A percentile compares a stretch with the other conserved stretches of the same genome.
These are phyloP conservation scores for Chalciporus piperatus DNA, from an alignment of 768 basidiomycete species.

Conservation along the genomic window DNA sequence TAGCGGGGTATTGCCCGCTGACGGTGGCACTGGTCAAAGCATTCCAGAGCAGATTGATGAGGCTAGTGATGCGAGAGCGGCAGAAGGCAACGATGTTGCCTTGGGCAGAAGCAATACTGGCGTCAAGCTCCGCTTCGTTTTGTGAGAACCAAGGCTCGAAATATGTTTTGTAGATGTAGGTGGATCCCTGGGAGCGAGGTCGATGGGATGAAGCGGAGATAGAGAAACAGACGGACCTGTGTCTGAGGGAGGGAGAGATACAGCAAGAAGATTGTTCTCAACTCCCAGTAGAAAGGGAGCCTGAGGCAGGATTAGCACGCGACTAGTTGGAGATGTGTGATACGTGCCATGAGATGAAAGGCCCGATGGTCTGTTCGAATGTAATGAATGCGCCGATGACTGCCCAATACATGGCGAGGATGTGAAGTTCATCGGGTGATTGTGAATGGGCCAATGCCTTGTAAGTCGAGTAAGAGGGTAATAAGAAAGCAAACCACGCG, in stretches of 20 bases:
- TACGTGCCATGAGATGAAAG: constrained; percentile 63
- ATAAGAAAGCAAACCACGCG: constrained; percentile 68
- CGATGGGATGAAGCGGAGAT: constrained; percentile 1
- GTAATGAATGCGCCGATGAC: constrained; percentile 59
- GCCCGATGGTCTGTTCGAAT: constrained; percentile 60
- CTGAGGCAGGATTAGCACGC: constrained; percentile 34
- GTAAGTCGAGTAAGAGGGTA: constrained; percentile 64
- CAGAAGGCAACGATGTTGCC: constrained; percentile 52
- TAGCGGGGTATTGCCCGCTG: constrained; percentile 23
- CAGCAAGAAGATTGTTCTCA: constrained; percentile 64
- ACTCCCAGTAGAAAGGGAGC: constrained; percentile 77
- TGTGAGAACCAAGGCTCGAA: constrained; percentile 57
- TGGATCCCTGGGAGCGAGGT: constrained; percentile 52
- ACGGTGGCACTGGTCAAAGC: constrained; percentile 41
- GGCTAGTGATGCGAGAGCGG: constrained; percentile 45
- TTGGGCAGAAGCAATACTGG: constrained; percentile 53
- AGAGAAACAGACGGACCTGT: constrained; percentile 41
- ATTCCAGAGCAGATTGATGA: constrained; percentile 48
- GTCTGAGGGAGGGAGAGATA: constrained; percentile 70
- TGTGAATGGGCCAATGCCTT: constrained; percentile 60
- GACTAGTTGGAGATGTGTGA: neutral
- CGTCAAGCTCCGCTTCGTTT: constrained; percentile 62
- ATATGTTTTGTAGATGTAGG: constrained; percentile 58
- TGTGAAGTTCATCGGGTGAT: constrained; percentile 50
- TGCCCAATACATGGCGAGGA: constrained; percentile 62